Percentiles rank a stretch among this genome's conserved stretches.
Evolutionary conservation across 306 rosid species (phyloP).

Genomic region (Fragaria nilgerrensis): DNA sequence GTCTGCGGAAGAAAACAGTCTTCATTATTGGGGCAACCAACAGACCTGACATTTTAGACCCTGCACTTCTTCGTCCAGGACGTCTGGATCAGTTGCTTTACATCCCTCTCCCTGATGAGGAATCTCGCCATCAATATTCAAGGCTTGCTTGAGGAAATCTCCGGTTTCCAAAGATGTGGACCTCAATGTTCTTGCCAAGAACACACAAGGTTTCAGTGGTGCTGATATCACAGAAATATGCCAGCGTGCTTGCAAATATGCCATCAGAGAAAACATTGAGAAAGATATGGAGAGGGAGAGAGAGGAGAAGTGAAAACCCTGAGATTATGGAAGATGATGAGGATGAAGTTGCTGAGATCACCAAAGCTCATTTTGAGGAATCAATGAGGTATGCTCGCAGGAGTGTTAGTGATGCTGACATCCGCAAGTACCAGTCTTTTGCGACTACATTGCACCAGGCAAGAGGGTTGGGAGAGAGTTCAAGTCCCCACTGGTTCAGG

Average conservation of each 20-base stretch:
- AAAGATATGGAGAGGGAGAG: constrained; percentile 34
- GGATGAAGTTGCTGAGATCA: constrained; percentile 28
- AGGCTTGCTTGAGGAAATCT: no score
- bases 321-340: constrained; percentile 34
- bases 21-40: no score
- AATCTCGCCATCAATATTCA: no score
- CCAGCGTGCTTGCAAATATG: constrained; percentile 41
- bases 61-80: no score
- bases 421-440: constrained; percentile 31
- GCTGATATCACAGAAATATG: constrained; percentile 37
- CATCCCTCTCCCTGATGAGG: no score
- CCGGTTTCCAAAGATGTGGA: no score
- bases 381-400: constrained; percentile 32
- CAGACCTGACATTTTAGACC: no score
- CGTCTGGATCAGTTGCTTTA: no score
- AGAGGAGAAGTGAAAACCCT: constrained; percentile 21
- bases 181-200: constrained; percentile 26
- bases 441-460: constrained; percentile 30
- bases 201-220: constrained; percentile 34
- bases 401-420: constrained; percentile 27
- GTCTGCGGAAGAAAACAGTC: no score
- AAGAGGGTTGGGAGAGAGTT: constrained; percentile 26
- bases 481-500: constrained; percentile 6
- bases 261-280: constrained; percentile 32
- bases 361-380: constrained; percentile 34